Percentiles rank a stretch among this genome's conserved stretches.
Evolutionary conservation across 345 rosid species (phyloP).

Genomic region (Toxicodendron radicans): DNA sequence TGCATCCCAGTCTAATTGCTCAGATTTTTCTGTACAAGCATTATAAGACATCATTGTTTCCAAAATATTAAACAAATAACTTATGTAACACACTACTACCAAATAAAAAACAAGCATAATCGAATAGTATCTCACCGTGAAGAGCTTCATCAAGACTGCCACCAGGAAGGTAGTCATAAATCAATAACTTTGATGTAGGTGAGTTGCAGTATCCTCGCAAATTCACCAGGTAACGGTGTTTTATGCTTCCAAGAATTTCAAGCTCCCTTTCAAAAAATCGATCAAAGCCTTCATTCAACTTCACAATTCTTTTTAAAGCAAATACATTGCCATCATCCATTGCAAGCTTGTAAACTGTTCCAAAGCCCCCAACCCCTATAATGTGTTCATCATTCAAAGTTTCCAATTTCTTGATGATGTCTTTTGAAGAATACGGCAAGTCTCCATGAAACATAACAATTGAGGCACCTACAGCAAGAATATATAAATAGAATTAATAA

Average conservation of each 20-base stretch:
- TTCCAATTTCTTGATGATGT: conserved; percentile 89
- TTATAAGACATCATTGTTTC: conserved; percentile 12
- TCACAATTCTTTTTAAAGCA: conserved; percentile 85
- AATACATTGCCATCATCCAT: conserved; percentile 97
- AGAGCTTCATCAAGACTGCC: conserved; percentile 98
- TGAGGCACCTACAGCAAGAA: conserved; percentile 74
- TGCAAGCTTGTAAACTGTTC: conserved; percentile 88
- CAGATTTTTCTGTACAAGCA: conserved; percentile 71
- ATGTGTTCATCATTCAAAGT: conserved; percentile 80
- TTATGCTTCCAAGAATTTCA: conserved; percentile 97
- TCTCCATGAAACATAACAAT: conserved; percentile 98
- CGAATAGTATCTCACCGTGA: conserved; percentile 58
- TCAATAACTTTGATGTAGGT: conserved; percentile 79
- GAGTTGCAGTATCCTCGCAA: conserved; percentile 97
- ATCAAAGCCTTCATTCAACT: conserved; percentile 89
- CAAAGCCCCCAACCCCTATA: conserved; percentile 95
- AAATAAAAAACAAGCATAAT: conserved; percentile 16
- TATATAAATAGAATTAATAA: conserved; percentile 6
- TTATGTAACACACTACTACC: neutral
- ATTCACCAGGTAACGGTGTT: conserved; percentile 91
- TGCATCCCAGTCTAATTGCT: conserved; percentile 92
- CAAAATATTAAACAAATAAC: neutral
- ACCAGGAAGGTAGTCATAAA: conserved; percentile 91
- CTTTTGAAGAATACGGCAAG: conserved; percentile 93
- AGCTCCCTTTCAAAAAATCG: conserved; percentile 98